These are phyloP conservation scores for Acanthamoeba triangularis DNA, from an alignment of 208 protist genomes.

Conservation along the genomic window DNA sequence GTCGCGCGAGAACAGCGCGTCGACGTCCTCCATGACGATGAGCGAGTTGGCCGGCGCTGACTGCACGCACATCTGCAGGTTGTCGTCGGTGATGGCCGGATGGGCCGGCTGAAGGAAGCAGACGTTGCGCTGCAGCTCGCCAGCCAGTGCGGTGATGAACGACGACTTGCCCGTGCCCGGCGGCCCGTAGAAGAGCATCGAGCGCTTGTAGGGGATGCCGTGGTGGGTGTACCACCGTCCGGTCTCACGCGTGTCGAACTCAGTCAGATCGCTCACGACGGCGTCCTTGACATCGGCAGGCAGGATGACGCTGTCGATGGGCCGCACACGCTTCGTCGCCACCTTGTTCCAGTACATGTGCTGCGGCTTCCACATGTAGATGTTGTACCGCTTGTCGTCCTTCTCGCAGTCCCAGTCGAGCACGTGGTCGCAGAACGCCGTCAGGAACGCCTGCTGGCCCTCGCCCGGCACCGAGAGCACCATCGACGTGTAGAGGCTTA, in stretches of 20 bases:
- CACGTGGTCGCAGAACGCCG: conserved; percentile 50
- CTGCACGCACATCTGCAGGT: conserved; percentile 87
- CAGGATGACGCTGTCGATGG: conserved; percentile 69
- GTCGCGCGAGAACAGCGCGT: conserved; percentile 94
- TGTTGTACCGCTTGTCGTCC: conserved; percentile 2
- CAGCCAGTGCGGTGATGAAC: conserved; percentile 96
- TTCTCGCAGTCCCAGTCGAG: conserved; percentile 2
- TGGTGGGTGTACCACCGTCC: conserved; percentile 94
- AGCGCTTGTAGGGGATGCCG: conserved; percentile 97
- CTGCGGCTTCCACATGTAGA: conserved; percentile 52
- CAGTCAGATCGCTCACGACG: conserved; percentile 1
- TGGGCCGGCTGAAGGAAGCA: conserved; percentile 91
- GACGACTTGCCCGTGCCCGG: conserved; percentile 97
- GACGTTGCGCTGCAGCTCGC: conserved; percentile 95
- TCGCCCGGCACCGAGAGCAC: neutral
- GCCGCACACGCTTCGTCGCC: neutral
- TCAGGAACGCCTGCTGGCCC: neutral
- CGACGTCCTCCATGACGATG: conserved; percentile 97
- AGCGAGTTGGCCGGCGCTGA: conserved; percentile 93
- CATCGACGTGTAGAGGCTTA: neutral
- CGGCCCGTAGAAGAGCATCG: conserved; percentile 97
- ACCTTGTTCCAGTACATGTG: conserved; percentile 40
- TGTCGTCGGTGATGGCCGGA: conserved; percentile 16
- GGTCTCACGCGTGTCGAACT: conserved; percentile 73
- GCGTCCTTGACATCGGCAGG: neutral